Base-by-base conservation (phyloP, 2,329 filamentous ascomycete genomes). In the Colletotrichum somersetense region DNA sequence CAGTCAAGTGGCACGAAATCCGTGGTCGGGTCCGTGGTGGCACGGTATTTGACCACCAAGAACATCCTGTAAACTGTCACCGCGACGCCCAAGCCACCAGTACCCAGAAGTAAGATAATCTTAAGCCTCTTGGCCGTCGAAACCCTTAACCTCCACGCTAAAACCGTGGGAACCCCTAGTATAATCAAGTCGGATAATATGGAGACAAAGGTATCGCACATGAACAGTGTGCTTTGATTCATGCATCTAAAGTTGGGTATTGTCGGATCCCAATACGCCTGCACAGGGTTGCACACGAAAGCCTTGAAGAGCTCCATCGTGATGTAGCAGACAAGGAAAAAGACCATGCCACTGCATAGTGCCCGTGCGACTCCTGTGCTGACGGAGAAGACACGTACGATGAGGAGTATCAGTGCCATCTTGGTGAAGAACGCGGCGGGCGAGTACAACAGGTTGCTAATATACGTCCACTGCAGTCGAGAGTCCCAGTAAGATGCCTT, bases 151-250 rank as follows among this genome's bases (percentile, higher is more conserved):
- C 68, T 75, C 78, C 77, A 80, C 5, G 77, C 78, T 66, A 82
- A 66, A 1, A 77, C 75, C 12, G 81, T 73, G 6, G 81, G 81
- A 3, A 83, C 67, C 26, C 81, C 14, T 44, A 83, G 74, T n/a
- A 82, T 79, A 52, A 79, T 73, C 16, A 79, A 65, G 72, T 82
- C 81, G n/a, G 79, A 81, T 16, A 81, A 42, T 35, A 80, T 77
- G 35, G 77, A 78, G 23, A 81, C 66, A 16, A 77, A 72, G 5
- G 78, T 76, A 52, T 83, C 81, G 23, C 77, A 76, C 6, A 79
- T 74, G 65, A 82, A 83, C 8, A 83, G 62, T 38, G 75, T 76
- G 4, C 75, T 68, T 58, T 80, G 77, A 44, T 81, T 71, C 38
- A 83, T 74, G 73, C 81, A 83, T 16, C 38, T 63, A 55, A 69